Evolutionary conservation across 129 eudicot genomes (phyloP), one percentile per base, ranked within the genome.

Genomic region (Silybum marianum): DNA sequence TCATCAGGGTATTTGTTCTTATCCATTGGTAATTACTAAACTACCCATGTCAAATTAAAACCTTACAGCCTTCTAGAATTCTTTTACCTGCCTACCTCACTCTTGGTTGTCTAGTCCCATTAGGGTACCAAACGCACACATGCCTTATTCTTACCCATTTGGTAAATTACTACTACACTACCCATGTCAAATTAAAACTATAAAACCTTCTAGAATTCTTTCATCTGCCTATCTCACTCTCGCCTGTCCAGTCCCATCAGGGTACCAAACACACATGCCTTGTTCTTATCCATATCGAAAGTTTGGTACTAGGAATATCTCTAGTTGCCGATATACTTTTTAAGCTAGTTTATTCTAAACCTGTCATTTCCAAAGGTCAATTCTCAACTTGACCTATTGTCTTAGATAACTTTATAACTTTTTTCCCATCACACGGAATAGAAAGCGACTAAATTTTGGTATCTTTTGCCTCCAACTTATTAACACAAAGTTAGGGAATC

Each of bases 181-280:
- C 36, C 36, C 42, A 7, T 38, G 10, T 38, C 42, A 38, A 38
- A 14, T 14, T 48, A 48, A 48, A 48, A 14, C n/a, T 4, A 1
- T 48, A 13, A 46, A 48, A 2, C 60, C 19, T 48, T 48, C 60
- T 14, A 48, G 60, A 46, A 48, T 48, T 48, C 60, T 48, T 48
- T 48, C 6, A 48, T 5, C 6, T 3, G 60, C 19, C n/a, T 48
- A 4, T 19, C 19, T 48, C 60, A 48, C 19, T 48, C 19, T 16
- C 19, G n/a, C 60, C 19, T 0, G 60, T 48, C 60, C 19, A 48
- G 60, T 48, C 60, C 60, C 60, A 48, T 13, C 60, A 16, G 8
- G 22, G 66, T 58, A 58, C 66, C 66, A n/a, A 58, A 58, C 66
- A 58, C 66, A 58, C 66, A 58, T 58, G 66, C 66, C 10, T 58